Evolutionary conservation across 2,329 filamentous ascomycete species (phyloP).

Genomic region (Colletotrichum incanum): DNA sequence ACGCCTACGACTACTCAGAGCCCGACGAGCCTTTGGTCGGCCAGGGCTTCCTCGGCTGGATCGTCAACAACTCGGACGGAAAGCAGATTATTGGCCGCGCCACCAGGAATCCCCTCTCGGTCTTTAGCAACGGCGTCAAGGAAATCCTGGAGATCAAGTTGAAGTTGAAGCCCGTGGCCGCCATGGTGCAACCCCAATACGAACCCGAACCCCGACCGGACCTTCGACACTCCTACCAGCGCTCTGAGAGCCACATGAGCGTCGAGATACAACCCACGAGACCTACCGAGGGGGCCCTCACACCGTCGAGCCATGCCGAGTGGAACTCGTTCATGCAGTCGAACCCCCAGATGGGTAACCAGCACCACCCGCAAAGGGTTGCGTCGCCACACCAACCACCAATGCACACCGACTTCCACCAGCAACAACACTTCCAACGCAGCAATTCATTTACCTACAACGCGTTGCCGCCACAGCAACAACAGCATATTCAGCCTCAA

Average conservation of each 20-base stretch:
- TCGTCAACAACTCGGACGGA: conserved; percentile 61
- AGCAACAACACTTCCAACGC: conserved; percentile 17
- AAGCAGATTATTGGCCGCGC: conserved; percentile 91
- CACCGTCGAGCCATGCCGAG: conserved; percentile 76
- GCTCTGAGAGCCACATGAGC: conserved; percentile 40
- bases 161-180: conserved; percentile 81
- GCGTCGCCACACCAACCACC: conserved; percentile 54
- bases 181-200: conserved; percentile 62
- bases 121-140: conserved; percentile 86
- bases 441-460: conserved; percentile 38
- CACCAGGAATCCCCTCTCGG: conserved; percentile 85
- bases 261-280: conserved; percentile 44
- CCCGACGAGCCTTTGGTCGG: conserved; percentile 93
- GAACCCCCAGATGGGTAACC: conserved; percentile 70
- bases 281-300: conserved; percentile 56
- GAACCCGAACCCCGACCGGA: conserved; percentile 46
- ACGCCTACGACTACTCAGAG: conserved; percentile 97
- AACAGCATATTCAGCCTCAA: conserved; percentile 39
- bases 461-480: conserved; percentile 10
- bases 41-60: conserved; percentile 94
- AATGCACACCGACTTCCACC: conserved; percentile 39
- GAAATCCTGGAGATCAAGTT: conserved; percentile 96
- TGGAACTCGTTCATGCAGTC: conserved; percentile 85
- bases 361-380: conserved; percentile 52
- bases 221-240: conserved; percentile 34